Evolutionary conservation across 2,329 filamentous ascomycete genomes (phyloP).

Genomic region (Diplodia scrobiculata): DNA sequence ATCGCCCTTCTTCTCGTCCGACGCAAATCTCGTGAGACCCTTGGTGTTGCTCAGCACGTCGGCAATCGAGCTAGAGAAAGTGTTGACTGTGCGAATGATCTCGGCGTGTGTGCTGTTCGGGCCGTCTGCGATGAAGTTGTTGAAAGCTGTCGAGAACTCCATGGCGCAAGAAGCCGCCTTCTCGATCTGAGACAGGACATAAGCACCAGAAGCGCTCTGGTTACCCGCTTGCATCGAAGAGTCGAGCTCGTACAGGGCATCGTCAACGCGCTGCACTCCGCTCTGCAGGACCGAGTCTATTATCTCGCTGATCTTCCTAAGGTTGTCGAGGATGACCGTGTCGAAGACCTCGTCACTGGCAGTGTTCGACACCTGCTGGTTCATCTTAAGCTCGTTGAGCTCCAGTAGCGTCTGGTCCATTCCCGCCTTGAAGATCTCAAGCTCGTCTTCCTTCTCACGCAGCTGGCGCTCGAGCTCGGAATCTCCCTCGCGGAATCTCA

Average conservation of each 20-base stretch:
- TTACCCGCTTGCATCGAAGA: slow-evolving; percentile 98
- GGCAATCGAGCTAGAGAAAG: slow-evolving; percentile 85
- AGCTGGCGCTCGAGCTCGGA: slow-evolving; percentile 83
- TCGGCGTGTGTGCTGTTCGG: slow-evolving; percentile 87
- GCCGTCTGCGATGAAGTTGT: slow-evolving; percentile 96
- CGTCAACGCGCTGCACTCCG: slow-evolving; percentile 90
- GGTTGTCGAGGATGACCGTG: slow-evolving; percentile 78
- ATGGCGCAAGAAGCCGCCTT: slow-evolving; percentile 93
- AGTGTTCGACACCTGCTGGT: slow-evolving; percentile 66
- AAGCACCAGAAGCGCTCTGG: slow-evolving; percentile 92
- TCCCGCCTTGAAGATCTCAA: slow-evolving; percentile 96
- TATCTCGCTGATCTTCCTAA: slow-evolving; percentile 94
- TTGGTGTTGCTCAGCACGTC: slow-evolving; percentile 97
- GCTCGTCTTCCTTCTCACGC: slow-evolving; percentile 93
- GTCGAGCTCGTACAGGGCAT: slow-evolving; percentile 94
- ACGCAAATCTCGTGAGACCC: slow-evolving; percentile 86
- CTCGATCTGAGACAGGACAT: slow-evolving; percentile 94
- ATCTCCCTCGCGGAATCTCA: slow-evolving; percentile 75
- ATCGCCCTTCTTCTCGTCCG: slow-evolving; percentile 92
- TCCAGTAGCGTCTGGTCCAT: slow-evolving; percentile 96
- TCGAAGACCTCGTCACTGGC: slow-evolving; percentile 90
- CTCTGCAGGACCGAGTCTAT: slow-evolving; percentile 95
- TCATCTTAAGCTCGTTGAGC: slow-evolving; percentile 77
- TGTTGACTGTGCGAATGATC: slow-evolving; percentile 88
- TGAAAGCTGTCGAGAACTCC: slow-evolving; percentile 97